Conservation (phyloP, 1,284 basidiomycete genomes). For the Pulveroboletus sp. region DNA sequence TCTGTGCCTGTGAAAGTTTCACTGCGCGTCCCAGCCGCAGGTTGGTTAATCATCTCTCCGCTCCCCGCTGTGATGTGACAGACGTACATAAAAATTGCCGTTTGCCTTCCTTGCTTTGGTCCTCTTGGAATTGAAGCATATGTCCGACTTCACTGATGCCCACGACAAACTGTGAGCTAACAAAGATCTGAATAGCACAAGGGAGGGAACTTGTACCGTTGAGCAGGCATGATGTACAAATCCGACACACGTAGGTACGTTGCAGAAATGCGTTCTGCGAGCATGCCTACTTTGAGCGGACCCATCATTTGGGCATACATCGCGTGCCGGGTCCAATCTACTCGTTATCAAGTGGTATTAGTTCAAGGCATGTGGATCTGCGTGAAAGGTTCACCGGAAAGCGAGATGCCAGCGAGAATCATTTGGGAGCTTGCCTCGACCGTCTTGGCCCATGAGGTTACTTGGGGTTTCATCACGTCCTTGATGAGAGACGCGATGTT, state of each 20-base stretch:
- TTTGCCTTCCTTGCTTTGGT: slow-evolving; percentile 22
- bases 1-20: too few species aligned
- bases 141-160: slow-evolving; percentile 17
- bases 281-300: slow-evolving; percentile 28
- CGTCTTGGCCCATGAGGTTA: slow-evolving; percentile 21
- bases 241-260: slow-evolving; percentile 25
- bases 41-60: not conserved
- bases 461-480: slow-evolving; percentile 26
- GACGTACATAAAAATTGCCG: slow-evolving; percentile 14
- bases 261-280: slow-evolving; percentile 21
- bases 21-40: not conserved
- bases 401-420: slow-evolving; percentile 21
- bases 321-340: slow-evolving; percentile 24
- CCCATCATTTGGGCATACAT: slow-evolving; percentile 28
- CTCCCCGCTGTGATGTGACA: not conserved
- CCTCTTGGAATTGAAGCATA: slow-evolving; percentile 23
- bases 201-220: slow-evolving; percentile 15
- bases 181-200: not conserved
- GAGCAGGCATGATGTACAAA: slow-evolving; percentile 24
- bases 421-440: slow-evolving; percentile 20
- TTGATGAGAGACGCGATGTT: slow-evolving; percentile 23
- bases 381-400: slow-evolving; percentile 5
- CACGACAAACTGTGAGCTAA: not conserved
- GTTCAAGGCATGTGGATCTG: not conserved
- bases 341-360: not conserved